phyloP scores from a whole-genome alignment of 768 basidiomycete genomes.

The Tylopilus sp. region DNA sequence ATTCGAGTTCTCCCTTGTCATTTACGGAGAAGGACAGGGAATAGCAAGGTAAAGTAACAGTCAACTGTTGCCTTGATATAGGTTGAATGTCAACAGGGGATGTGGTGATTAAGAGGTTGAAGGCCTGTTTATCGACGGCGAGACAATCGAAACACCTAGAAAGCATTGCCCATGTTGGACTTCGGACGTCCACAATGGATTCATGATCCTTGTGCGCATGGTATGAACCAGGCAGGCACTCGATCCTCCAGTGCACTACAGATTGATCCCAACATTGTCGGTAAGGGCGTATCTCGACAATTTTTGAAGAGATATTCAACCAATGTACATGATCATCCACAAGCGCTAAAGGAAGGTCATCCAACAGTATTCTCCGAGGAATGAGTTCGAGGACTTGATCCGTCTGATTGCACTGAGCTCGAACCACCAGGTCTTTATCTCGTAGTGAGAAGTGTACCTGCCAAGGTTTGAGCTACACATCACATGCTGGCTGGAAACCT shows the following conservation, averaged over 20 bases:
- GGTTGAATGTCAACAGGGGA: background rate
- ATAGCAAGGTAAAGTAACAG: background rate
- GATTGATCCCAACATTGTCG: background rate
- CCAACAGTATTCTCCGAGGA: background rate
- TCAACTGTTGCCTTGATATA: too few relatives aligned
- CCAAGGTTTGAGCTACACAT: background rate
- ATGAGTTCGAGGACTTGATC: background rate
- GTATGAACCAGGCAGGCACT: background rate
- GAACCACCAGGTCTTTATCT: background rate
- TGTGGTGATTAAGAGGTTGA: background rate
- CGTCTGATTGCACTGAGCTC: background rate
- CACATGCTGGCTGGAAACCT: background rate
- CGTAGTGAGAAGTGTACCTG: background rate
- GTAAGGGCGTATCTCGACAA: background rate
- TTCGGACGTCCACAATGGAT: background rate
- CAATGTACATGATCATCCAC: background rate
- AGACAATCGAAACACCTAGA: background rate
- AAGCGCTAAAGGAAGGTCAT: background rate
- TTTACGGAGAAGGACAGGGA: background rate
- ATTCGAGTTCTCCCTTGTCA: background rate
- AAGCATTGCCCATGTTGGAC: background rate
- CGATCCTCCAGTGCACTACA: background rate
- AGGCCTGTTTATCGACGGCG: background rate
- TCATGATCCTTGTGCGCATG: background rate
- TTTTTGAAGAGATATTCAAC: background rate